These are phyloP conservation scores for Flaveria brownii DNA, from an alignment of 129 eudicot genomes.

Conservation along the genomic window DNA sequence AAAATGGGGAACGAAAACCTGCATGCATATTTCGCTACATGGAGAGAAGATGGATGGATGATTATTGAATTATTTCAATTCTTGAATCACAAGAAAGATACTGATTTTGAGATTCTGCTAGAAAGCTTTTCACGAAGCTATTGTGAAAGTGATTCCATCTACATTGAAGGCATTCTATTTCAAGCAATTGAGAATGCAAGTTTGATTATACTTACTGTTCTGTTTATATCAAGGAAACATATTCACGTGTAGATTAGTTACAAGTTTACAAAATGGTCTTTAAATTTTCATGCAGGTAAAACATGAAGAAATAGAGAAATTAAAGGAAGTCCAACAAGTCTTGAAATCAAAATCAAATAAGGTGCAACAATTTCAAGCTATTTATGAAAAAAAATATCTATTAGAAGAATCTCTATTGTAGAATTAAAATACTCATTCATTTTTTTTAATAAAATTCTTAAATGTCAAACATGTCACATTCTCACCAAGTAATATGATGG, in stretches of 20 bases:
- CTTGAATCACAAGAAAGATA: constrained; percentile 3
- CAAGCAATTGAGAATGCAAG: constrained; percentile 5
- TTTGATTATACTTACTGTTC: not conserved
- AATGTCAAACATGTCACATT: not conserved
- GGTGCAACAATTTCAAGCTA: not conserved
- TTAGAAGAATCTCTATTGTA: not conserved
- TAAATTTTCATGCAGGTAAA: not conserved
- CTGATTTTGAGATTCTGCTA: constrained; percentile 1
- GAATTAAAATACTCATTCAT: not conserved
- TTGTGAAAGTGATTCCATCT: not conserved
- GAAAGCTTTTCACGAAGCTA: constrained; percentile 16
- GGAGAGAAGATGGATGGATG: constrained; percentile 16
- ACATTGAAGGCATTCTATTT: constrained; percentile 16
- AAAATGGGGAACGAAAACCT: constrained; percentile 4
- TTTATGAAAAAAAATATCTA: not conserved
- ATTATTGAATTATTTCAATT: constrained; percentile 6
- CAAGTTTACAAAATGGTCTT: not conserved
- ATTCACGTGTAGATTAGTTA: not conserved
- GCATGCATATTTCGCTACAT: constrained; percentile 5
- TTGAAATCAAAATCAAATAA: not conserved
- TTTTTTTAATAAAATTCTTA: not conserved
- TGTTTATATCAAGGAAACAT: not conserved
- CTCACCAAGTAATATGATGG: not conserved
- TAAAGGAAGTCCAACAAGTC: not conserved
- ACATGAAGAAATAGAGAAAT: not conserved